These are phyloP conservation scores for Peronospora farinosa DNA, from an alignment of 352 stramenopile genomes.

Conservation along the genomic window DNA sequence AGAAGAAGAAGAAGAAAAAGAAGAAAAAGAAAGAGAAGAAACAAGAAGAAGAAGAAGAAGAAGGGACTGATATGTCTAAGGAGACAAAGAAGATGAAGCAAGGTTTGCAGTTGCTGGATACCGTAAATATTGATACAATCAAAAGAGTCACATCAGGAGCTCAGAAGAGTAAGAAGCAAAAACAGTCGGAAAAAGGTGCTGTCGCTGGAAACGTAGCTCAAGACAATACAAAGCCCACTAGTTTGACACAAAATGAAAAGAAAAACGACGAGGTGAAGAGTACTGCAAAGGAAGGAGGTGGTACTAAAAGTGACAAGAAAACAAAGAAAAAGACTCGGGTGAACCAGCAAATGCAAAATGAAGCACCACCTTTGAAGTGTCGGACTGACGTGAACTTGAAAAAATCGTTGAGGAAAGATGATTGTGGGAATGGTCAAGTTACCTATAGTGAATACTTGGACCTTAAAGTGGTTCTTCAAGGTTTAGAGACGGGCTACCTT, in stretches of 20 bases:
- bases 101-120: conserved; percentile 13
- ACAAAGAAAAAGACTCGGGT: conserved; percentile 8
- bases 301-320: conserved; percentile 7
- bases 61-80: conserved; percentile 15
- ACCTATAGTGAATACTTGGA: conserved; percentile 40
- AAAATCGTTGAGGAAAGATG: conserved; percentile 7
- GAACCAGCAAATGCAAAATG: conserved; percentile 1
- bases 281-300: background rate
- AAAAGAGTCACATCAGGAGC: conserved; percentile 2
- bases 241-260: conserved; percentile 3
- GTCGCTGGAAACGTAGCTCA: background rate
- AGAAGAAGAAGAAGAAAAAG: conserved; percentile 10
- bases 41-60: conserved; percentile 19
- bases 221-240: conserved; percentile 6
- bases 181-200: conserved; percentile 6
- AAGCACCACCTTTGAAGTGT: background rate
- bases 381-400: conserved; percentile 3
- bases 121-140: no score
- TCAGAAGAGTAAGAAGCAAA: conserved; percentile 20
- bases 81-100: conserved; percentile 13
- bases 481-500: conserved; percentile 32
- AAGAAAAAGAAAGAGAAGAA: conserved; percentile 9
- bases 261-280: conserved; percentile 1
- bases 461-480: conserved; percentile 25
- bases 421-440: conserved; percentile 8